Evolutionary conservation across 495 filamentous ascomycete species (phyloP), one percentile per base, ranked within the genome.

Genomic region (Neurospora sp.): DNA sequence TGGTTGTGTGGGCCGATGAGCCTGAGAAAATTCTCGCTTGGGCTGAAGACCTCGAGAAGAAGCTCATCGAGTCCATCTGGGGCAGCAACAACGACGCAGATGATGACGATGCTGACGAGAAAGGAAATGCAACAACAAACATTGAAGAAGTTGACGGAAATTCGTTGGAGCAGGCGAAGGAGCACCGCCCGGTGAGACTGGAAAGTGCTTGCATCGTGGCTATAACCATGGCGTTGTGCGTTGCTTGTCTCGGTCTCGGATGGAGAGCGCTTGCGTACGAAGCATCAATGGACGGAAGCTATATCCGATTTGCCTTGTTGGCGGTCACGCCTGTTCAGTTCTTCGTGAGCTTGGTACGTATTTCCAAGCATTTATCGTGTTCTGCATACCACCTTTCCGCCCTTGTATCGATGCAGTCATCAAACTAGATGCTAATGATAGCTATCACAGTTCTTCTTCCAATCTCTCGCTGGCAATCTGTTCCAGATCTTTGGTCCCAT

Each of bases 1-100:
- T 91, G 20, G 81, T 91, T 16, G 88, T 91, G n/a, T 91, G 89
- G 89, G 89, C 89, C 65, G 89, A 91, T 72, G 85, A 89, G 38
- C 88, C 89, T 0, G 83, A 84, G 74, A 82, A 86, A 44, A 76
- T 90, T 12, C 74, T 90, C 17, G 77, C 80, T 3, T 83, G 89
- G 38, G 87, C 83, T 2, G 78, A 81, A 10, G 77, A 77, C 40
- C 79, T 90, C 27, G 86, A 90, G 78, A 73, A 76, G 68, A 80
- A 85, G 38, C 74, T 91, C 59, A 86, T 91, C 78, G 78, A 80
- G 69, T 83, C 87, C 74, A 88, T 89, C 40, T 89, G 87, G 84
- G 81, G 82, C 22, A 75, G 78, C 1, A 85, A 79, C 4, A 75
- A 82, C 7, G 75, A 81, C n/a, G 76, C 81, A 61, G 82, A 82